Evolutionary conservation across 1,139 yeast species (phyloP).

Genomic region (Zygosaccharomyces pseudobailii): DNA sequence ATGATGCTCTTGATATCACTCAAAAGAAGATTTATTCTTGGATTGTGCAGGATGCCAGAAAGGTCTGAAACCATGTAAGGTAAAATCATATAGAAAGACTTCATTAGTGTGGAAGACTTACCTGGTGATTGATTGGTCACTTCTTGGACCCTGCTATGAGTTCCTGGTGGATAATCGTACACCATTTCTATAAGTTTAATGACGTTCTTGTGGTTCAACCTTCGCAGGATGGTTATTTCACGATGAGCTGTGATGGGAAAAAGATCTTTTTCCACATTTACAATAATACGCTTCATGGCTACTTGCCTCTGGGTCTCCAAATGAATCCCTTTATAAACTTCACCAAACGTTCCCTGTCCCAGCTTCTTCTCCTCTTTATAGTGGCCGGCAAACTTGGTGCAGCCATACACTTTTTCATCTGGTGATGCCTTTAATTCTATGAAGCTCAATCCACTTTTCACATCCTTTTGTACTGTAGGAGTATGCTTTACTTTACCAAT

Average conservation of each 20-base stretch:
- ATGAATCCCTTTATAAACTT: slow-evolving; percentile 70
- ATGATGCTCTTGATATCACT: slow-evolving; percentile 80
- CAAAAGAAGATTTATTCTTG: slow-evolving; percentile 54
- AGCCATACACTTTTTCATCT: slow-evolving; percentile 31
- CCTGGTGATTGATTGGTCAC: slow-evolving; percentile 33
- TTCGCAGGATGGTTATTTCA: slow-evolving; percentile 80
- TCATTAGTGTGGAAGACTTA: slow-evolving; percentile 16
- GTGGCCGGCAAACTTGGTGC: slow-evolving; percentile 32
- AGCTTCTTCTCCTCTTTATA: slow-evolving; percentile 61
- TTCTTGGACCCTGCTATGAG: slow-evolving; percentile 35
- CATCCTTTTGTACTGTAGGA: slow-evolving; percentile 29
- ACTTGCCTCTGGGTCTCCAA: slow-evolving; percentile 51
- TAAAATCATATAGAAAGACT: slow-evolving; percentile 73
- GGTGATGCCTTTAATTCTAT: slow-evolving; percentile 26
- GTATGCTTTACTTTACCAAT: slow-evolving; percentile 35
- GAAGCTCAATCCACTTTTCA: slow-evolving; percentile 24
- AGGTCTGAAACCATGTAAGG: slow-evolving; percentile 94
- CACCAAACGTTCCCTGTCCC: slow-evolving; percentile 93
- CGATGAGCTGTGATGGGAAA: slow-evolving; percentile 95
- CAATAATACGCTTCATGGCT: slow-evolving; percentile 78
- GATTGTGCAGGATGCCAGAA: slow-evolving; percentile 87
- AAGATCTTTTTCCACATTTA: slow-evolving; percentile 83
- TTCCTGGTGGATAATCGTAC: slow-evolving; percentile 46
- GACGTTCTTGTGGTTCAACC: slow-evolving; percentile 63
- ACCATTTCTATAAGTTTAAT: slow-evolving; percentile 80